A percentile compares a stretch with the other conserved stretches of the same genome.
Evolutionary conservation across 169 alveolate genomes (phyloP).

Genomic region (Plasmodium knowlesi): DNA sequence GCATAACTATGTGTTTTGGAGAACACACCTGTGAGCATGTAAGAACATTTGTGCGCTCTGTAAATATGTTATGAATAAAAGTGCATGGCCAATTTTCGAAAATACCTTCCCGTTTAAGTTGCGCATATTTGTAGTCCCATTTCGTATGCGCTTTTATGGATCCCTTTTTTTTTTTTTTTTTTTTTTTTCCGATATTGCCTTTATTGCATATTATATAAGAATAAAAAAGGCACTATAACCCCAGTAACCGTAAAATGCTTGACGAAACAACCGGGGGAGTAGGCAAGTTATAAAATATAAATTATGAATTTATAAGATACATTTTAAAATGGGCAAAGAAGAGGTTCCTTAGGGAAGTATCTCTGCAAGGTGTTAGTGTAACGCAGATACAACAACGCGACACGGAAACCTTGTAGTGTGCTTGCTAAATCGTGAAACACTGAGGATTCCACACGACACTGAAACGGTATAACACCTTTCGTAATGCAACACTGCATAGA

Average conservation of each 20-base stretch:
- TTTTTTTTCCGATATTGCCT: neutral
- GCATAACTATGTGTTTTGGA: neutral
- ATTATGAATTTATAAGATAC: neutral
- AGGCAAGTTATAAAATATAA: neutral
- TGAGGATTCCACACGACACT: neutral
- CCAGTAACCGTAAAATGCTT: neutral
- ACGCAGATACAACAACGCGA: neutral
- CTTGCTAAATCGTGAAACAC: neutral
- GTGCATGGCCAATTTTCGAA: neutral
- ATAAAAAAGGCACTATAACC: neutral
- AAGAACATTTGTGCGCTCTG: neutral
- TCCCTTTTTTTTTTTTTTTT: neutral
- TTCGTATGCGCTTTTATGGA: neutral
- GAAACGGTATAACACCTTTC: neutral
- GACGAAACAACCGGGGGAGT: neutral
- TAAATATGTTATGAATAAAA: neutral
- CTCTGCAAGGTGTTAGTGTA: neutral
- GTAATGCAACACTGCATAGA: neutral
- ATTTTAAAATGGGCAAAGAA: neutral
- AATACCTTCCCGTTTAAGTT: neutral
- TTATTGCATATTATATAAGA: neutral
- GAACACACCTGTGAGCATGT: neutral
- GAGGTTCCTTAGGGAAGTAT: neutral
- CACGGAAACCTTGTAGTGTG: neutral
- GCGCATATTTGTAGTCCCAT: neutral